phyloP scores from a whole-genome alignment of 73 alveolate genomes.

The Durusdinium trenchii region DNA sequence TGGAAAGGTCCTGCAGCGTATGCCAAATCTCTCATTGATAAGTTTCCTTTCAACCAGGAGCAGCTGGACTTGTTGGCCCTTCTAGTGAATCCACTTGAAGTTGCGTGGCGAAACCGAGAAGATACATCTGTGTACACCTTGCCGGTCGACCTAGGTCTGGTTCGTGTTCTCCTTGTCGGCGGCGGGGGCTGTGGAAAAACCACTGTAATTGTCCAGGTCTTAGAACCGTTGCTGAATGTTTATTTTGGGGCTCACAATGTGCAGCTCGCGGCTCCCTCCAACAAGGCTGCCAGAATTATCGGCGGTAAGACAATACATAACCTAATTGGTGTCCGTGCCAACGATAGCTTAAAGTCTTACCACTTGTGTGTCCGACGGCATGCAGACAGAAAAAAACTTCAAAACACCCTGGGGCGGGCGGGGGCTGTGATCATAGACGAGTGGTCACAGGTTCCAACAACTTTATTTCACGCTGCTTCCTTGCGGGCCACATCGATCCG shows the following conservation, averaged over 20 bases:
- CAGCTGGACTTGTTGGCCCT: no score
- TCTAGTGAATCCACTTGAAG: no score
- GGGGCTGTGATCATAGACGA: conserved; percentile 18
- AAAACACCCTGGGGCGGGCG: neutral
- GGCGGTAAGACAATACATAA: neutral
- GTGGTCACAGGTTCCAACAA: neutral
- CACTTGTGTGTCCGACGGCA: neutral
- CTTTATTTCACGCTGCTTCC: neutral
- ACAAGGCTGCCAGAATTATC: conserved; percentile 24
- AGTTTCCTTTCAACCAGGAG: no score
- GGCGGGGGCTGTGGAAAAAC: conserved; percentile 75
- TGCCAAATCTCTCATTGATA: no score
- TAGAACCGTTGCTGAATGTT: neutral
- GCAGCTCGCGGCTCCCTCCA: neutral
- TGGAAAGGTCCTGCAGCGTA: no score
- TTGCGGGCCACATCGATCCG: conserved; percentile 6
- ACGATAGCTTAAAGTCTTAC: neutral
- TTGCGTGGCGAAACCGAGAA: no score
- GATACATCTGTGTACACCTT: no score
- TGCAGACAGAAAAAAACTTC: neutral
- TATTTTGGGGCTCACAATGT: neutral
- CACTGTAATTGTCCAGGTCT: neutral
- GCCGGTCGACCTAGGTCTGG: neutral
- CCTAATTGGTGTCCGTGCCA: neutral
- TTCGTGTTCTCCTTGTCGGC: neutral